Percentiles rank a stretch among this genome's conserved stretches.
These are phyloP conservation scores for Kodamaea derodonti DNA, from an alignment of 1,139 yeast species.

Conservation along the genomic window DNA sequence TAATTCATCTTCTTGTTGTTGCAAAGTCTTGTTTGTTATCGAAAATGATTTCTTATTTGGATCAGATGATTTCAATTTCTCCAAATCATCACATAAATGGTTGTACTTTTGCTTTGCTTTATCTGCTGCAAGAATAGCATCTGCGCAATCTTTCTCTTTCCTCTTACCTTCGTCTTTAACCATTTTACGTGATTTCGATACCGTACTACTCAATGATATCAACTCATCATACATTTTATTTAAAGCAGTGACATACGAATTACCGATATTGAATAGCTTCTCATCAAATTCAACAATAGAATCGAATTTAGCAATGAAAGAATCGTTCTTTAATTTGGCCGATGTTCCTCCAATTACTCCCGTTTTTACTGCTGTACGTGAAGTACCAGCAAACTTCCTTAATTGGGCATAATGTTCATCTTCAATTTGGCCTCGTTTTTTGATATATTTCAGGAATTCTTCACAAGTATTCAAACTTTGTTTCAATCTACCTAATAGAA, in stretches of 20 bases:
- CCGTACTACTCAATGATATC: constrained; percentile 63
- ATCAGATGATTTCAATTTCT: constrained; percentile 73
- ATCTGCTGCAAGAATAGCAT: constrained; percentile 78
- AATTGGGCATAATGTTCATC: constrained; percentile 74
- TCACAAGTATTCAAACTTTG: constrained; percentile 79
- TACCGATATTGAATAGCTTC: constrained; percentile 65
- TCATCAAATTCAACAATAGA: constrained; percentile 76
- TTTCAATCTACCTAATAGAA: constrained; percentile 69
- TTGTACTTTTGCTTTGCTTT: constrained; percentile 83
- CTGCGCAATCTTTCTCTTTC: constrained; percentile 79
- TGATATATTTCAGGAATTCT: constrained; percentile 75
- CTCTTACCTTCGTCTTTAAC: constrained; percentile 79
- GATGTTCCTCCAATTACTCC: constrained; percentile 12
- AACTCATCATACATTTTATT: constrained; percentile 86
- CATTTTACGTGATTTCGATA: constrained; percentile 66
- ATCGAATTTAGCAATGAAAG: constrained; percentile 64
- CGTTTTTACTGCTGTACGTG: constrained; percentile 49
- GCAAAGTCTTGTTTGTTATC: constrained; percentile 70
- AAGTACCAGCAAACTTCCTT: constrained; percentile 58
- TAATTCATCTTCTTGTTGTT: constrained; percentile 91
- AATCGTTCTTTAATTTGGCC: constrained; percentile 55
- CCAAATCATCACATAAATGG: constrained; percentile 82
- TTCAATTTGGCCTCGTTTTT: constrained; percentile 75
- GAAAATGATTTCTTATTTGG: constrained; percentile 74
- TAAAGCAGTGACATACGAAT: constrained; percentile 73